These are phyloP conservation scores for Aphanomyces cochlioides DNA, from an alignment of 352 stramenopile genomes.

Conservation along the genomic window DNA sequence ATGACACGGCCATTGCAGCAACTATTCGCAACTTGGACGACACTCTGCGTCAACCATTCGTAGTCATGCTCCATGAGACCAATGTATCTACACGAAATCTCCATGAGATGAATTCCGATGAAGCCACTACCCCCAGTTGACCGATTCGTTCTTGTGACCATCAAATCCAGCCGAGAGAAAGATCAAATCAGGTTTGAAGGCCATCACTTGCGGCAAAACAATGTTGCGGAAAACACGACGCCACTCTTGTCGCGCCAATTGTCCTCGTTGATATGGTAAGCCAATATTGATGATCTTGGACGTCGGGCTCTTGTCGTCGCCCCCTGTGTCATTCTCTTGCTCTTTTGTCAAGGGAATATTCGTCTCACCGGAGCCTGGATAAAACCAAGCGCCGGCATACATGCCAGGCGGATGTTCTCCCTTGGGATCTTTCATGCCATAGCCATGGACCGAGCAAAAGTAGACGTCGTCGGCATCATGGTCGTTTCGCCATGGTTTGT, in stretches of 20 bases:
- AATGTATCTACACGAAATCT: constrained; percentile 38
- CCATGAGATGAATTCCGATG: neutral
- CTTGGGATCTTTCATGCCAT: constrained; percentile 67
- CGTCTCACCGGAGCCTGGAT: constrained; percentile 64
- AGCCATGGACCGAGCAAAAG: constrained; percentile 90
- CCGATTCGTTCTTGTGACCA: constrained; percentile 68
- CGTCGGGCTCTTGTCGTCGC: constrained; percentile 8
- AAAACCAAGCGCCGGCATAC: constrained; percentile 59
- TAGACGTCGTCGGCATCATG: constrained; percentile 94
- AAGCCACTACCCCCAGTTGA: constrained; percentile 57
- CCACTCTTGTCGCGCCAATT: constrained; percentile 67
- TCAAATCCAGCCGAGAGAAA: constrained; percentile 81
- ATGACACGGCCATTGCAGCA: constrained; percentile 71
- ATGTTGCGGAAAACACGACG: constrained; percentile 66
- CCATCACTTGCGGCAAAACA: constrained; percentile 51
- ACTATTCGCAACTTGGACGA: constrained; percentile 71
- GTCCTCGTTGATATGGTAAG: constrained; percentile 37
- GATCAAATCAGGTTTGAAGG: constrained; percentile 72
- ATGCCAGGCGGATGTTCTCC: constrained; percentile 36
- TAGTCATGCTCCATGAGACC: constrained; percentile 79
- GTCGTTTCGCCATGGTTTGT: constrained; percentile 96
- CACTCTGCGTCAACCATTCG: constrained; percentile 69
- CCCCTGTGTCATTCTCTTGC: constrained; percentile 21
- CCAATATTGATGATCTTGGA: constrained; percentile 69
- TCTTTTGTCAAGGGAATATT: constrained; percentile 10